phyloP scores from a whole-genome alignment of 2,329 filamentous ascomycete species.

The Fusarium lyarnte region DNA sequence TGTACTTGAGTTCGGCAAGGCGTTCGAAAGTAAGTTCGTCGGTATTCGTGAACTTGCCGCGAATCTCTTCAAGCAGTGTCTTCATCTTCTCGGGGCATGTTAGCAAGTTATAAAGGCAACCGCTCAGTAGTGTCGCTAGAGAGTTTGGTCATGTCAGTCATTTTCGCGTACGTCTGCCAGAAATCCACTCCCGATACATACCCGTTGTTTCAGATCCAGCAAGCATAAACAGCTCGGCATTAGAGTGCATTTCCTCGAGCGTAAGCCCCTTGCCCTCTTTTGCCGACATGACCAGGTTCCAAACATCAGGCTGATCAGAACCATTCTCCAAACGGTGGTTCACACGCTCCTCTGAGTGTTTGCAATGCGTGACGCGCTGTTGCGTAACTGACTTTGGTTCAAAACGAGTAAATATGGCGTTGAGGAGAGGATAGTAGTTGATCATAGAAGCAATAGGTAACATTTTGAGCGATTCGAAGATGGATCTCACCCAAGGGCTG shows the following conservation, averaged over 20 bases:
- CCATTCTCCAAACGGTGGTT: background rate
- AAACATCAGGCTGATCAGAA: slow-evolving; percentile 18
- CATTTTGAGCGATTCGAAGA: slow-evolving; percentile 33
- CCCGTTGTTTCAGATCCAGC: slow-evolving; percentile 23
- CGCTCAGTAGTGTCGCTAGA: background rate
- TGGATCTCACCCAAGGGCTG: slow-evolving; percentile 40
- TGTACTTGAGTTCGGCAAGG: background rate
- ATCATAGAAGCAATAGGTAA: background rate
- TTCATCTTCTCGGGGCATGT: background rate
- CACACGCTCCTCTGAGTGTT: slow-evolving; percentile 8
- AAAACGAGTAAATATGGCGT: background rate
- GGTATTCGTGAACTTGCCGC: background rate
- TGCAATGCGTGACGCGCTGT: slow-evolving; percentile 7
- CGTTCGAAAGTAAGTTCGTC: background rate
- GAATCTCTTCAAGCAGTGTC: background rate
- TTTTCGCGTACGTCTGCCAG: background rate
- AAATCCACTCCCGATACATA: background rate
- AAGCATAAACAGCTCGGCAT: slow-evolving; percentile 19
- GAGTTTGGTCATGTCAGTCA: background rate
- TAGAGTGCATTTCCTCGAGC: slow-evolving; percentile 15
- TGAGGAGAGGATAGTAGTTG: slow-evolving; percentile 10
- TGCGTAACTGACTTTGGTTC: slow-evolving; percentile 7
- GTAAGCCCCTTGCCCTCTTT: slow-evolving; percentile 21
- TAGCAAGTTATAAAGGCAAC: background rate
- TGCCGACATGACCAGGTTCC: slow-evolving; percentile 9